phyloP scores from a whole-genome alignment of 345 rosid species.

The Eucalyptus sideroxylon region DNA sequence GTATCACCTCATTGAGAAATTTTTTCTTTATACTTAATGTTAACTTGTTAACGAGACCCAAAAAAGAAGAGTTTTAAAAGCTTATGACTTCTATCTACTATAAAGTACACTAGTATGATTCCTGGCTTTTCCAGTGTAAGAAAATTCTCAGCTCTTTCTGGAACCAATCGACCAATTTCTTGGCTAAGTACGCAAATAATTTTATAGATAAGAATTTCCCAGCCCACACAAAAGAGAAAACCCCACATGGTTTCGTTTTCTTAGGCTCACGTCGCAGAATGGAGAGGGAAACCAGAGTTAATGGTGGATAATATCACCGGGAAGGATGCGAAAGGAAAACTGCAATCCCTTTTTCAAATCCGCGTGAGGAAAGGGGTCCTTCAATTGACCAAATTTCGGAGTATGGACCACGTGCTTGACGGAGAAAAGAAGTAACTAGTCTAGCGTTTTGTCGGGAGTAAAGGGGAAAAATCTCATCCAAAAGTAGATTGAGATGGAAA shows the following conservation, averaged over 20 bases:
- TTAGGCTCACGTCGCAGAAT: no score
- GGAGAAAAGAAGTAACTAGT: not conserved
- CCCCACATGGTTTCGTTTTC: no score
- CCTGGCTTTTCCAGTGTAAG: not conserved
- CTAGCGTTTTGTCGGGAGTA: not conserved
- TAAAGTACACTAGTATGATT: not conserved
- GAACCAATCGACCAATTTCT: not conserved
- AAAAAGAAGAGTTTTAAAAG: not conserved
- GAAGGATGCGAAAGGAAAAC: not conserved
- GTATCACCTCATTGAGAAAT: not conserved
- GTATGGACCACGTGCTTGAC: not conserved
- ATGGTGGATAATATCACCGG: no score
- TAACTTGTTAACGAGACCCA: not conserved
- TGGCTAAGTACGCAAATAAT: no score
- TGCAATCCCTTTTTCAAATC: not conserved
- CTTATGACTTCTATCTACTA: not conserved
- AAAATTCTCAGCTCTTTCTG: not conserved
- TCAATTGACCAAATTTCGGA: not conserved
- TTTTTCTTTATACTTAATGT: not conserved
- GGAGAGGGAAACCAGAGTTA: no score
- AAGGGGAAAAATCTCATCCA: not conserved
- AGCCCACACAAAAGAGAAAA: no score
- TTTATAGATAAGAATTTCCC: no score
- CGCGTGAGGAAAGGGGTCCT: not conserved
- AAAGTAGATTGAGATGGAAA: not conserved